Percentiles rank a stretch among this genome's conserved stretches.
phyloP scores from a whole-genome alignment of 1,139 yeast genomes.

The Suhomyces chickasaworum region DNA sequence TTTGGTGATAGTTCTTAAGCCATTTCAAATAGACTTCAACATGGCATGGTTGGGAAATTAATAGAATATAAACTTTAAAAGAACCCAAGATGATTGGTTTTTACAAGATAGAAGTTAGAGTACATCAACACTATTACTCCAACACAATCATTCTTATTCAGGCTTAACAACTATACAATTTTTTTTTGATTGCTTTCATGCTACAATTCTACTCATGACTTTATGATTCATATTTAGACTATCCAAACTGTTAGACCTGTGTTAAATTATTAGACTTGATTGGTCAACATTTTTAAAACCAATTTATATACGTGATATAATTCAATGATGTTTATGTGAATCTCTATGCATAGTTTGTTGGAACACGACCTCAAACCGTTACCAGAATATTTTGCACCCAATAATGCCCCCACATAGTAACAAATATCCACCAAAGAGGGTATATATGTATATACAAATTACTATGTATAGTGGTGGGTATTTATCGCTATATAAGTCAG shows the following conservation, averaged over 20 bases:
- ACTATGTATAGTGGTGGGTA: no score
- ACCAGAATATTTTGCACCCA: background rate
- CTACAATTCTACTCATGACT: conserved; percentile 12
- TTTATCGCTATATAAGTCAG: no score
- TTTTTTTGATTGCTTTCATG: conserved; percentile 5
- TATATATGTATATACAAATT: no score
- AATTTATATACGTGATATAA: conserved; percentile 3
- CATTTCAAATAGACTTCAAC: conserved; percentile 8
- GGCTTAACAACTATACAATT: background rate
- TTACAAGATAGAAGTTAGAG: conserved; percentile 4
- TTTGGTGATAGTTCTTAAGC: conserved; percentile 26
- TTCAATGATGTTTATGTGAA: conserved; percentile 5
- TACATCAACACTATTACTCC: background rate
- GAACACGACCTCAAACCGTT: background rate
- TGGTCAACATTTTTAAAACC: conserved; percentile 1
- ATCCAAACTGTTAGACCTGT: conserved; percentile 1
- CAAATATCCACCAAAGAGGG: no score
- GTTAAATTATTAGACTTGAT: conserved; percentile 1
- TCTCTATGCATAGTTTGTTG: no score
- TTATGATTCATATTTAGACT: conserved; percentile 9
- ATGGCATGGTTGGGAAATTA: conserved; percentile 13
- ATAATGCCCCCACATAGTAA: background rate
- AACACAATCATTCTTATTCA: background rate
- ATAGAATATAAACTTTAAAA: conserved; percentile 12
- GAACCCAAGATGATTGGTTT: conserved; percentile 1